Percentiles rank a stretch among this genome's conserved stretches.
phyloP scores from a whole-genome alignment of 495 filamentous ascomycete species.

The Penicillium subrubescens region DNA sequence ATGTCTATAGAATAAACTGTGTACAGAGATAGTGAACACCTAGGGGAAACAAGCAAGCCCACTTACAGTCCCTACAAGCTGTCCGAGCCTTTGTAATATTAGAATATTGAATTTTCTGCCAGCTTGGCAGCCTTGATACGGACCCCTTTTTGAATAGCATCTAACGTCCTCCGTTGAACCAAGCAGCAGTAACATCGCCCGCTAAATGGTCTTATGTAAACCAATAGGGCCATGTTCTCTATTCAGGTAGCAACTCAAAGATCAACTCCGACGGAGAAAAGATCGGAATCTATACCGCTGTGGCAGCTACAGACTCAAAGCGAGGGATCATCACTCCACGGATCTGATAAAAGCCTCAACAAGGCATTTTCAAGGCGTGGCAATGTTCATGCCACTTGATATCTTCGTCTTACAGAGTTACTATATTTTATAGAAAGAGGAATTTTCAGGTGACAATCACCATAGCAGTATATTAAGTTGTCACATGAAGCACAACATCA shows the following conservation, averaged over 20 bases:
- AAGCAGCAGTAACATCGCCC: too few relatives aligned
- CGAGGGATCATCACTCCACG: not conserved
- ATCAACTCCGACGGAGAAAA: not conserved
- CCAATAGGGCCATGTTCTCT: not conserved
- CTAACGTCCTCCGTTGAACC: too few relatives aligned
- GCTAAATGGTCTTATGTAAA: too few relatives aligned
- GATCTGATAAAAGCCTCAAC: not conserved
- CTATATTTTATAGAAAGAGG: not conserved
- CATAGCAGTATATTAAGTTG: slow-evolving; percentile 9
- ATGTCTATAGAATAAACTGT: not conserved
- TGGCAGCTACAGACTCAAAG: not conserved
- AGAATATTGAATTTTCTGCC: too few relatives aligned
- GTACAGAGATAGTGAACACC: too few relatives aligned
- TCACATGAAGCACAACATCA: slow-evolving; percentile 1
- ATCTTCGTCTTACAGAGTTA: not conserved
- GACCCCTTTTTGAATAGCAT: too few relatives aligned
- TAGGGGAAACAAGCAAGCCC: too few relatives aligned
- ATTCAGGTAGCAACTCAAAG: not conserved
- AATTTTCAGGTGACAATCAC: not conserved
- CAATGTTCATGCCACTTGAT: not conserved
- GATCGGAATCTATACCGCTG: not conserved
- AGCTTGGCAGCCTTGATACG: too few relatives aligned
- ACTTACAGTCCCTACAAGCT: too few relatives aligned
- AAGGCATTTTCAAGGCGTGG: not conserved
- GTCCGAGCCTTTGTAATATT: too few relatives aligned